Base-by-base conservation (phyloP, 306 rosid species). In the Geum urbanum region DNA sequence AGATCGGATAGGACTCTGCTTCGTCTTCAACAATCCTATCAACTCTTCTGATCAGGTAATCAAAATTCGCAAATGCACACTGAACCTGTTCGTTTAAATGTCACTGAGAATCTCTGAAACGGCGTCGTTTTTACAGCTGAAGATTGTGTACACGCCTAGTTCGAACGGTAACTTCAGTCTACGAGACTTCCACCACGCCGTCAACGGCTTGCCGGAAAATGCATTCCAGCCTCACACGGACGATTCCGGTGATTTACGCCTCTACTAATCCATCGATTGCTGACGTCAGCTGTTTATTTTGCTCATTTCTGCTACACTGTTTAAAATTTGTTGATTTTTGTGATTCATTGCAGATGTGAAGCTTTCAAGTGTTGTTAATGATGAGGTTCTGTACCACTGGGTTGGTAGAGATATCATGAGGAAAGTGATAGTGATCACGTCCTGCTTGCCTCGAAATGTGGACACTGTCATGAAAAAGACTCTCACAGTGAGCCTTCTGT, bases 341-440 rank as follows among this genome's bases (percentile, higher is more conserved):
- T 39, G 20, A 44, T 79, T 61, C 22, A 18, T 68, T 40, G 48
- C 85, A 90, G 94, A 79, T 79, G 76, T 79, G 64, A 82, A 80
- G 85, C 65, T 90, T 72, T 85, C 96, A 6, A 85, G 71, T 60
- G 84, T 90, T 47, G 54, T 87, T 68, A 84, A 81, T 18, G 89
- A 87, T 69, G 84, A 71, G 74, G 89, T 90, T 32, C 54, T 90
- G 80, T 90, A 80, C 74, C 85, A 92, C 43, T 87, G 94, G 94
- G 85, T 82, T 80, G 85, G 86, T 62, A 84, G 81, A 84, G 91
- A 90, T 67, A 86, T 85, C 60, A 86, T 75, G 86, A 85, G 80
- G 70, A 90, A 81, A 81, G 96, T 86, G 44, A 69, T 85, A 56
- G 74, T 87, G 62, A 47, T 90, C 51, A 87, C 86, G 72, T 83